These are phyloP conservation scores for Salix koriyanagi DNA, from an alignment of 345 rosid genomes.

Conservation along the genomic window DNA sequence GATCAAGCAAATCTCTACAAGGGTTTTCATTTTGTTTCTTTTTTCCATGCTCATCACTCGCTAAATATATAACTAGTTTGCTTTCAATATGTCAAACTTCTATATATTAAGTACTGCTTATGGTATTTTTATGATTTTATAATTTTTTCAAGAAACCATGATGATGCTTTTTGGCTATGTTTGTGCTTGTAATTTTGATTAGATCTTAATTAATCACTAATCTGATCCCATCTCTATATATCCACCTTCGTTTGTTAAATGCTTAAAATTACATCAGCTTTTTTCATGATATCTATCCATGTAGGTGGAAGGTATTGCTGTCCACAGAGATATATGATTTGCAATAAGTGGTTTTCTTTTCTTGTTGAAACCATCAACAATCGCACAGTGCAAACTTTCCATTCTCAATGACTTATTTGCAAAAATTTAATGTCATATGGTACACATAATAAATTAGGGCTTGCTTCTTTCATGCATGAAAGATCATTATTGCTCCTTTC, in stretches of 20 bases:
- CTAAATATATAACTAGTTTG: not conserved
- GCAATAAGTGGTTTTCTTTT: slow-evolving; percentile 9
- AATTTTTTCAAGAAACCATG: not conserved
- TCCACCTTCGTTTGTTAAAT: not conserved
- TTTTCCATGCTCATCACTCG: not conserved
- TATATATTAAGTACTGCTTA: not conserved
- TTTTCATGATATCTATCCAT: not conserved
- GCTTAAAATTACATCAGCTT: not conserved
- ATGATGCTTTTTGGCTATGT: not conserved
- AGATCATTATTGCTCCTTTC: not conserved
- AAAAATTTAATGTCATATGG: not conserved
- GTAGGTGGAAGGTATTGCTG: not conserved
- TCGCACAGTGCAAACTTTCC: slow-evolving; percentile 3
- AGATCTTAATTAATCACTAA: not conserved
- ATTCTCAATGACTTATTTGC: not conserved
- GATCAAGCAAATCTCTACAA: slow-evolving; percentile 29
- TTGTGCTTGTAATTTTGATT: not conserved
- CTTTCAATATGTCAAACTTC: not conserved
- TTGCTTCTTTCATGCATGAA: not conserved
- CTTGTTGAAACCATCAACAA: slow-evolving; percentile 7
- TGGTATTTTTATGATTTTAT: not conserved
- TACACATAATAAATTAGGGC: not conserved
- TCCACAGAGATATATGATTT: not conserved
- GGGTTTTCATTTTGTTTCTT: not conserved
- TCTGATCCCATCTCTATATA: not conserved